Evolutionary conservation across 1,284 basidiomycete species (phyloP), one percentile per base, ranked within the genome.

Genomic region (Ustilago curta): DNA sequence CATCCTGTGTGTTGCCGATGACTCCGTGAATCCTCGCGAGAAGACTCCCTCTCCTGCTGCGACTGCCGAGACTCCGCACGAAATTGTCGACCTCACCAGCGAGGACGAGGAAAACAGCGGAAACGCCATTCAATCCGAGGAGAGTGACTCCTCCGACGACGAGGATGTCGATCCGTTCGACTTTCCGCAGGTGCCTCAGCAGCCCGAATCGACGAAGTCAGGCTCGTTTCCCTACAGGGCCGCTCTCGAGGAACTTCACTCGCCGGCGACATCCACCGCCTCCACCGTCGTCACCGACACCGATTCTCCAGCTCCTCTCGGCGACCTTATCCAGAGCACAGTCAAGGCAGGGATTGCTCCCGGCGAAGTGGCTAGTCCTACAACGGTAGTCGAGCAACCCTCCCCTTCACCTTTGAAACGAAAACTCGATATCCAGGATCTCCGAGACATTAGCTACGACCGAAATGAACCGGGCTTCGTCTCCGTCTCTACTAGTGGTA

Each of bases 1-100:
- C 45, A 44, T 70, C 7, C 19, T 60, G 31, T 65, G 57, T 39
- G 56, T 70, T 32, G 43, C 60, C 12, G 57, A 53, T 6, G 49
- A 53, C 11, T 37, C 54, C 21, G 60, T 65, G 39, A 48, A 35
- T n/a, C 29, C 6, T 8, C 9, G 2, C n/a, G 8, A 31, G 19
- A 23, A 37, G 8, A 29, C 47, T 19, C 27, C 47, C 16, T 18
- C 29, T 31, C 9, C 51, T n/a, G 8, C 39, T 8, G 23, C 48
- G 31, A n/a, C 40, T 9, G 56, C 39, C 21, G 32, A 42, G 39
- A 49, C 45, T 11, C 50, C 32, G 19, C 32, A 19, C 16, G 31
- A 40, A 11, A 8, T 59, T 5, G 52, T 66, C n/a, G 58, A 67
- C 35, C 54, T 67, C 4, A 54, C 63, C 2, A 50, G 60, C 40